Conservation (phyloP, 345 rosid genomes). For the Noccaea bulbosa region DNA sequence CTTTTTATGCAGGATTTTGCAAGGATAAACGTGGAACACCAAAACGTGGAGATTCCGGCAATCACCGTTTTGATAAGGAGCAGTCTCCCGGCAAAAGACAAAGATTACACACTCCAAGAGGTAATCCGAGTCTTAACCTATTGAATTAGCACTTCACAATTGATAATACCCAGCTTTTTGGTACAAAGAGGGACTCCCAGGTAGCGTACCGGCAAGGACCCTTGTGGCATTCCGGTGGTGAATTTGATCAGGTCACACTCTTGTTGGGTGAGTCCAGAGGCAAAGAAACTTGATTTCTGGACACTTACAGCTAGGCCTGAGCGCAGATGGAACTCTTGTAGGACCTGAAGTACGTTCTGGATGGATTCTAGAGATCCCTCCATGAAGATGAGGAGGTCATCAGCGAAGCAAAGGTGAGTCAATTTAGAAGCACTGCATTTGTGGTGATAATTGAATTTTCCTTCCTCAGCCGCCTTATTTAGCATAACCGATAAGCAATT, state of each 20-base stretch:
- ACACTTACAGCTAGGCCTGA: neutral
- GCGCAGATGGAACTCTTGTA: rapidly evolving
- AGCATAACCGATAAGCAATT: neutral
- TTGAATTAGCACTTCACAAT: neutral
- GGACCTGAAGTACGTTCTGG: neutral
- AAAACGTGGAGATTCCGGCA: too few species aligned
- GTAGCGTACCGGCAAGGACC: neutral
- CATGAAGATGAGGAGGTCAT: neutral
- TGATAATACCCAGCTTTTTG: rapidly evolving
- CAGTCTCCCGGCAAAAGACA: too few species aligned
- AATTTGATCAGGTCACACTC: neutral
- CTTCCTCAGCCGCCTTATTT: neutral
- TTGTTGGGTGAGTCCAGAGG: rapidly evolving
- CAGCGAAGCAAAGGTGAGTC: neutral
- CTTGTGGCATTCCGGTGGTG: rapidly evolving
- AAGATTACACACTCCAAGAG: neutral
- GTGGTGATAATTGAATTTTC: neutral
- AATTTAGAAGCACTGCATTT: neutral
- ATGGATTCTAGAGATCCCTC: neutral
- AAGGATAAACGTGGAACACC: too few species aligned
- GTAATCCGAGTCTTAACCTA: neutral
- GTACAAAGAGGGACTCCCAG: neutral
- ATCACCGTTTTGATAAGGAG: too few species aligned
- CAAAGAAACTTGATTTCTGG: neutral
- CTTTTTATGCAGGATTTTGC: too few species aligned